phyloP scores from a whole-genome alignment of 1,284 basidiomycete genomes.

The Gymnopus androsaceus region DNA sequence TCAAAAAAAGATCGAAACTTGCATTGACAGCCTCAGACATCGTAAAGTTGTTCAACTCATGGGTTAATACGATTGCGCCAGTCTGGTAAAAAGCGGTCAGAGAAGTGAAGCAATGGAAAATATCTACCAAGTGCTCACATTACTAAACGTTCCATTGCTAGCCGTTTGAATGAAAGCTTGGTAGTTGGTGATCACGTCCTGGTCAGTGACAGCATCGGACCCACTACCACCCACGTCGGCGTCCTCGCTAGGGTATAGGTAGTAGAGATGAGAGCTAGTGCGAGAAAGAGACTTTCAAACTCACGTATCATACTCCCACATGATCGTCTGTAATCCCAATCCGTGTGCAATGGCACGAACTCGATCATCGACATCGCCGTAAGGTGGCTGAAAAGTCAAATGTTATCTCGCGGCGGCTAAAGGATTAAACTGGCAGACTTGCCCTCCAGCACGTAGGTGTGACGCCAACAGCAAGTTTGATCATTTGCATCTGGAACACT shows the following conservation, averaged over 20 bases:
- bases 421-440: constrained; percentile 12
- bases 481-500: constrained; percentile 42
- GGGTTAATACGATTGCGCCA: constrained; percentile 48
- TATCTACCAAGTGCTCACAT: constrained; percentile 25
- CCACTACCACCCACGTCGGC: constrained; percentile 42
- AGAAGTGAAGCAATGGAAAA: background rate
- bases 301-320: constrained; percentile 76
- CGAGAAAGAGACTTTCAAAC: too few relatives aligned
- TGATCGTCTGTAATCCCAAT: constrained; percentile 57
- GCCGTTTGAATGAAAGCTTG: constrained; percentile 38
- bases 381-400: constrained; percentile 49
- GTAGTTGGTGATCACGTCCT: constrained; percentile 46
- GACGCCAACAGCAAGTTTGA: constrained; percentile 56
- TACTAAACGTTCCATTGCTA: constrained; percentile 40
- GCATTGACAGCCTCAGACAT: constrained; percentile 27
- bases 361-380: constrained; percentile 67
- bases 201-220: constrained; percentile 43
- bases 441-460: constrained; percentile 73
- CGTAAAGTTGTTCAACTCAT: constrained; percentile 26
- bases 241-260: constrained; percentile 67
- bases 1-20: too few relatives aligned
- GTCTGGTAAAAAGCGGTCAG: too few relatives aligned
- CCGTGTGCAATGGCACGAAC: constrained; percentile 65
- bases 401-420: background rate
- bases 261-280: too few relatives aligned